Conservation (phyloP, 805 yeast species). For the Citeromyces nyonsensis region DNA sequence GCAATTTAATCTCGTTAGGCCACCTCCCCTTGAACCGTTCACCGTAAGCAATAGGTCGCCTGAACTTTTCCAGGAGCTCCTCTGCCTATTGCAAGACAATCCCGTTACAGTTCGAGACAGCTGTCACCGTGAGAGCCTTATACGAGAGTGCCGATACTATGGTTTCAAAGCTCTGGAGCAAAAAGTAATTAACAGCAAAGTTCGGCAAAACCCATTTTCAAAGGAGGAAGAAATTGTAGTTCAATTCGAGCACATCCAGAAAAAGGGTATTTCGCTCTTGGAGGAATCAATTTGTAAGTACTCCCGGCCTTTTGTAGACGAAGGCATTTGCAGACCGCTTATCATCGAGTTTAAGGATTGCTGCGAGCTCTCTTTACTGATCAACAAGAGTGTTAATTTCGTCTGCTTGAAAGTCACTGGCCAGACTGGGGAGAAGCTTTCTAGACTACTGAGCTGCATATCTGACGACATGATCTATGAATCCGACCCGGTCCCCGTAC, state of each 20-base stretch:
- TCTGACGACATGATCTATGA: conserved; percentile 13
- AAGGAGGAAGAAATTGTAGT: conserved; percentile 41
- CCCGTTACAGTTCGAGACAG: conserved; percentile 29
- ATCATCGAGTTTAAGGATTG: conserved; percentile 21
- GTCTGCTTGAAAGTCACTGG: conserved; percentile 9
- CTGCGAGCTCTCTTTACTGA: conserved; percentile 14
- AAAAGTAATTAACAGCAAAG: conserved; percentile 33
- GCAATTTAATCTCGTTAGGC: conserved; percentile 38
- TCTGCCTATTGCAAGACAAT: conserved; percentile 43
- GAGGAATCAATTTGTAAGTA: conserved; percentile 13
- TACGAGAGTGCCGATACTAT: conserved; percentile 65
- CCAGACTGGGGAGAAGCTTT: conserved; percentile 10
- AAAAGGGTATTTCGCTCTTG: conserved; percentile 13
- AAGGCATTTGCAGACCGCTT: conserved; percentile 15
- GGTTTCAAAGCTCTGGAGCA: conserved; percentile 67
- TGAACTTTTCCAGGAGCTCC: conserved; percentile 32
- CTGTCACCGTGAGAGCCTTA: conserved; percentile 36
- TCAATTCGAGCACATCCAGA: conserved; percentile 26
- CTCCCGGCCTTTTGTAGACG: conserved; percentile 31
- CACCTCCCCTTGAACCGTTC: conserved; percentile 62
- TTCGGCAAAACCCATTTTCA: conserved; percentile 35
- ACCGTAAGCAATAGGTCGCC: conserved; percentile 36
- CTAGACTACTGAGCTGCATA: conserved; percentile 7
- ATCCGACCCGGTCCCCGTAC: conserved; percentile 3
- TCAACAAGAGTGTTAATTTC: conserved; percentile 15